A percentile compares a stretch with the other conserved stretches of the same genome.
Conservation (phyloP, 345 rosid species). For the Brassica juncea region DNA sequence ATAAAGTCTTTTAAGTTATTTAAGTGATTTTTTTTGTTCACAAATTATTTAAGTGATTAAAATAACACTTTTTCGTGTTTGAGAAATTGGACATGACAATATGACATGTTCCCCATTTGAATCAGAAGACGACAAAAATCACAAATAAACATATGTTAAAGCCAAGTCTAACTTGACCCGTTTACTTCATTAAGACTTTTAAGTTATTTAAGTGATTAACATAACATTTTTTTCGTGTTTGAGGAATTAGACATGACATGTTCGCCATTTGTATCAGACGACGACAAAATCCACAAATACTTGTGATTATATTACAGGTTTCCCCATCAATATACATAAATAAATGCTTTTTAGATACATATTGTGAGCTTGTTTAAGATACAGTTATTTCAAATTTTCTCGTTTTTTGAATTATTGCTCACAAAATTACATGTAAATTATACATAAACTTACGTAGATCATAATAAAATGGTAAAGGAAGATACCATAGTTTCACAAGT, state of each 20-base stretch:
- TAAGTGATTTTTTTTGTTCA: background rate
- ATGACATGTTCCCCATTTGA: slow-evolving; percentile 9
- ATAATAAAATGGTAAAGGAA: slow-evolving; percentile 16
- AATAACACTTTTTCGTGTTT: background rate
- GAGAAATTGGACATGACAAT: background rate
- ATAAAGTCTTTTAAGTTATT: background rate
- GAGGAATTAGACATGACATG: slow-evolving; percentile 1
- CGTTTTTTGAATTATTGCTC: background rate
- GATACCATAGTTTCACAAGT: background rate
- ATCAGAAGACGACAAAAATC: slow-evolving; percentile 1
- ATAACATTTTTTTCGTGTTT: background rate
- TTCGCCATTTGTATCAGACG: background rate
- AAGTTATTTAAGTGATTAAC: background rate
- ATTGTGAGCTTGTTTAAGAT: background rate
- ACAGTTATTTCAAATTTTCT: background rate
- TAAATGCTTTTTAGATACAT: background rate
- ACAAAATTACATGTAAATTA: slow-evolving; percentile 2
- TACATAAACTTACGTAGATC: slow-evolving; percentile 9
- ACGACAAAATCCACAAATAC: background rate
- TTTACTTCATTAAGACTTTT: background rate
- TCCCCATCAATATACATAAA: background rate
- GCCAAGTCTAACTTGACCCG: slow-evolving; percentile 25
- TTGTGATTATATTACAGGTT: background rate
- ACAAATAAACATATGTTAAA: background rate
- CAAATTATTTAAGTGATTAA: background rate